Evolutionary conservation across 2,329 filamentous ascomycete species (phyloP), one percentile per base, ranked within the genome.

Genomic region (Colletotrichum kahawae): DNA sequence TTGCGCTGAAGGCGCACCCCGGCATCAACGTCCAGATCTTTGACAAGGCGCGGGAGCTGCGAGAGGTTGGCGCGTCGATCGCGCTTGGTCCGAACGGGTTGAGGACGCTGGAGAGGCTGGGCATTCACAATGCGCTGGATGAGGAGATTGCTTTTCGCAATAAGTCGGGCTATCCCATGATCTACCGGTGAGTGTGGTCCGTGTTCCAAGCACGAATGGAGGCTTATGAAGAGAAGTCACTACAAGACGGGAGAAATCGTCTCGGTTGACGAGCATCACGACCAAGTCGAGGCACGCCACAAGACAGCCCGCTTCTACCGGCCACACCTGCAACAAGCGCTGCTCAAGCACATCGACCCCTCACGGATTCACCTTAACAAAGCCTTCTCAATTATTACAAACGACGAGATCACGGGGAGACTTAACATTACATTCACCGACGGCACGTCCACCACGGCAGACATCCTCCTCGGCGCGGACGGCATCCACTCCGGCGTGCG

Each of bases 81-180:
- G 88, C 86, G 1, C 81, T 90, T 6, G 88, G 89, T 4, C 88
- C 88, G 2, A 90, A 90, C 79, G 89, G 89, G 0, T 84, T 90
- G 81, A 85, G 86, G 48, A 88, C 88, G 1, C 79, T 91, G 59
- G 87, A 90, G 57, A 86, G 85, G 27, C 84, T 89, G 1, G 88
- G 89, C 6, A 86, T 89, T 16, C 70, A 85, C 48, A 85, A 86
- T 73, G 88, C 87, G 1, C 81, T 90, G 9, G 79, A 81, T 2
- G 83, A 86, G 12, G 81, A 82, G 29, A 77, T 87, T 7, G 84
- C 83, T 0, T 86, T 84, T 64, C 83, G 86, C 68, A 79, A 87
- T 78, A 80, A 83, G 77, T 84, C 84, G 9, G 83, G 82, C 2
- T 82, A 81, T 29, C 86, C 86, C 0, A 88, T 88, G 83, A 86